These are phyloP conservation scores for Malassezia cuniculi DNA, from an alignment of 1,284 basidiomycete genomes.

Conservation along the genomic window DNA sequence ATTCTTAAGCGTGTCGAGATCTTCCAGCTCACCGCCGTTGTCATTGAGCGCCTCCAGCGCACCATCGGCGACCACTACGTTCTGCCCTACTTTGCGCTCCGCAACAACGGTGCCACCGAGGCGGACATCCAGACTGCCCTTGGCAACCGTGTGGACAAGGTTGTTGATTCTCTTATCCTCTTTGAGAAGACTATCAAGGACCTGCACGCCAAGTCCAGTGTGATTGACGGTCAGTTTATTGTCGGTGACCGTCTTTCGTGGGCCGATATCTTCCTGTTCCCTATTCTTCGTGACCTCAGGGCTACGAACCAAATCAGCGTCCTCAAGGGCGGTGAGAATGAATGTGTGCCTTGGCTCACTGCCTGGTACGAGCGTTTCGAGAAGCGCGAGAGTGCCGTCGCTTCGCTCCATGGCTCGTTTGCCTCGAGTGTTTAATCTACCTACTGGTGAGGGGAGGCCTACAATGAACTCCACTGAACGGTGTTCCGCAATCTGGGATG, in stretches of 20 bases:
- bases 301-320: constrained; percentile 4
- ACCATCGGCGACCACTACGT: constrained; percentile 10
- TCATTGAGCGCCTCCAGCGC: constrained; percentile 1
- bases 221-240: constrained; percentile 1
- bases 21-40: constrained; percentile 1
- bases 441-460: no score
- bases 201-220: constrained; percentile 1
- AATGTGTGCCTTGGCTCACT: constrained; percentile 8
- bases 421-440: constrained; percentile 6
- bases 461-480: no score
- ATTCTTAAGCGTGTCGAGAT: constrained; percentile 6
- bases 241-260: constrained; percentile 4
- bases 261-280: constrained; percentile 12
- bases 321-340: constrained; percentile 1
- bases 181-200: constrained; percentile 7
- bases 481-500: no score
- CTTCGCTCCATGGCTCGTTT: constrained; percentile 2
- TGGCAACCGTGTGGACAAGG: background rate
- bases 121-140: constrained; percentile 10
- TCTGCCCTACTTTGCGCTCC: constrained; percentile 13
- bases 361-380: constrained; percentile 6
- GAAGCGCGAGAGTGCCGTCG: constrained; percentile 7
- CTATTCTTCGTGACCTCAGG: constrained; percentile 11
- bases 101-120: constrained; percentile 10
- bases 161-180: constrained; percentile 3